Base-by-base conservation (phyloP, 805 yeast genomes). In the Metschnikowia reukaufii region DNA sequence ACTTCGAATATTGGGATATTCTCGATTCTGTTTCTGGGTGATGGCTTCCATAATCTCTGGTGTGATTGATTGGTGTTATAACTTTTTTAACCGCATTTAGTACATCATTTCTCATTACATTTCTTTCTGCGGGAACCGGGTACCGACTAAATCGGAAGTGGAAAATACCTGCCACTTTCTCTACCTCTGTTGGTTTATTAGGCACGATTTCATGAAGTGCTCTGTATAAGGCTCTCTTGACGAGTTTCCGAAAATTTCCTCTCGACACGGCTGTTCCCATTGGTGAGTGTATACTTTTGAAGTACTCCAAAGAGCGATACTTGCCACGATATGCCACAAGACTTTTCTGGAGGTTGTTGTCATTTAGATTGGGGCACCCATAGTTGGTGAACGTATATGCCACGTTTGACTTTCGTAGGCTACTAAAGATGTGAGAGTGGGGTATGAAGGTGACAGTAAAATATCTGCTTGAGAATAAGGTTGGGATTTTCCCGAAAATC, bases 391-490 rank as follows among this genome's bases (percentile, higher is more conserved):
- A 65, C 2, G 65, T 63, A 42, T 65, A 63, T 10, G 76, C 70
- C 30, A 72, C 55, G 42, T 64, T 68, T 9, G 76, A 70, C 50
- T 72, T 72, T 33, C 76, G 59, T 35, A 56, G 58, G 35, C 39
- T n/a, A 12, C 65, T 52, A 5, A 67, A 36, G 36, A 52, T 52
- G 52, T 69, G 74, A 35, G 39, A 36, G 4, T 47, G 49, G 4
- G 75, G 74, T 10, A 63, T 56, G 45, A 66, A 71, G 42, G 53
- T 60, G 4, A 68, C 42, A 10, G 45, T 42, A 49, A 71, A 56
- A 51, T 56, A 67, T 21, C 49, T 42, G 52, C 52, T 58, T 20
- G 39, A 34, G 44, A 55, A 12, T 32, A 63, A 33, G 15, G 49
- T 39, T 9, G 65, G 65, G 25, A 56, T 20, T 13, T 50, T 42